Conservation (phyloP, 192 early-diverging fungal genomes). For the Backusella mclennaniae region DNA sequence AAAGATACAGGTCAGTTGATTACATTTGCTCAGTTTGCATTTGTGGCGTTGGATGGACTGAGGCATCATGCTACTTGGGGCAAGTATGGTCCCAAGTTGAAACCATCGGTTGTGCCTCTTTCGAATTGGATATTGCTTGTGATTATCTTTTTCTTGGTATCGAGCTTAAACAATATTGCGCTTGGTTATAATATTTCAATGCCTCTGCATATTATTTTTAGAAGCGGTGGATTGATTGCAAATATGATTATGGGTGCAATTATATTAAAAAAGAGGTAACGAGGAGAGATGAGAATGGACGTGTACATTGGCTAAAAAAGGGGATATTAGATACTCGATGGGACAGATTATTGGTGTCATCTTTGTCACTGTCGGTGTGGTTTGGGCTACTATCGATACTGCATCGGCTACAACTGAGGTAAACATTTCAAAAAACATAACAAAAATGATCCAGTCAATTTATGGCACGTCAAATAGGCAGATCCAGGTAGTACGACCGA, state of each 20-base stretch:
- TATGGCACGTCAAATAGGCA: neutral
- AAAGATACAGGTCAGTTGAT: slow-evolving; percentile 69
- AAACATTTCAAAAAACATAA: neutral
- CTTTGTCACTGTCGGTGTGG: slow-evolving; percentile 76
- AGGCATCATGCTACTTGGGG: slow-evolving; percentile 56
- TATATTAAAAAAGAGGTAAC: slow-evolving; percentile 60
- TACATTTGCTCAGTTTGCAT: slow-evolving; percentile 80
- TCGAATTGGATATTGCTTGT: slow-evolving; percentile 75
- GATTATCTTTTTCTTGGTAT: slow-evolving; percentile 72
- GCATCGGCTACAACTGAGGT: slow-evolving; percentile 1
- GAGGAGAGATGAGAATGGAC: neutral
- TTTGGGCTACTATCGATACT: slow-evolving; percentile 61
- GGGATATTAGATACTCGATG: slow-evolving; percentile 39
- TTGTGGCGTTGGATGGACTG: slow-evolving; percentile 73
- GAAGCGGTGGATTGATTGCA: slow-evolving; percentile 78
- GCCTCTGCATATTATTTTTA: slow-evolving; percentile 90
- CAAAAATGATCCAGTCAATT: neutral
- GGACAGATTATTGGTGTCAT: slow-evolving; percentile 60
- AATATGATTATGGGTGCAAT: slow-evolving; percentile 77
- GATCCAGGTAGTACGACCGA: slow-evolving; percentile 11
- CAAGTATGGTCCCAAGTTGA: slow-evolving; percentile 24
- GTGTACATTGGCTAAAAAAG: neutral
- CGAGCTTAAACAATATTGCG: slow-evolving; percentile 81
- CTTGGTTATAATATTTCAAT: slow-evolving; percentile 80
- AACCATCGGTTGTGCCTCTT: slow-evolving; percentile 65